Evolutionary conservation across 495 filamentous ascomycete genomes (phyloP), one percentile per base, ranked within the genome.

Genomic region (Pseudotulostoma volvatum): DNA sequence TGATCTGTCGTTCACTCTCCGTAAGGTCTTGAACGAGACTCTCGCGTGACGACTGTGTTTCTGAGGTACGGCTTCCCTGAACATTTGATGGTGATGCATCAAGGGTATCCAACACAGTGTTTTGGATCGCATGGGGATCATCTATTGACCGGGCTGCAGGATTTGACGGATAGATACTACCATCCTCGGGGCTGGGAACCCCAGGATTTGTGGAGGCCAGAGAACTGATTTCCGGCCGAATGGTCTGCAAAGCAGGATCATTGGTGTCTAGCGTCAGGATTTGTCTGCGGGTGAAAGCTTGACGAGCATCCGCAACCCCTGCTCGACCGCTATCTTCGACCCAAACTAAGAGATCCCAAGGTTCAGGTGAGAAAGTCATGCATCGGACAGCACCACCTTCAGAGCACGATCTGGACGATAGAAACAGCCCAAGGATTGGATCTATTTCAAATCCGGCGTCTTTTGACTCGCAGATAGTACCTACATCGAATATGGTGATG

Each of bases 261-360:
- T 73, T 57, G 21, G 61, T 57, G 43, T 81, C 71, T 25, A 92
- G 53, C 1, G 70, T 48, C 7, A 93, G 54, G 18, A 81, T 70
- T 52, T 97, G 90, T 21, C 82, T 74, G 18, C 76, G 76, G 16
- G 67, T 57, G 43, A 93, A 84, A 15, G 76, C 74, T 41, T 73
- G 75, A 16, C 90, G 78, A 16, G 87, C 60, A 61, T 97, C 90
- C 2, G 81, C 81, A 33, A 96, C 65, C 8, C 85, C 87, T 23
- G 88, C 70, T 45, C 81, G 71, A 7, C 84, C 87, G 43, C 77
- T 78, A 44, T 93, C 79, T 59, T 97, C 90, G 15, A 85, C 74
- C 86, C 88, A 95, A 17, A 92, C 81, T 23, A 97, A 66, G 11
- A 97, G 71, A 54, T 97, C 88, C 71, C 77, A 82, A 7, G 87